phyloP scores from a whole-genome alignment of 2,329 filamentous ascomycete species.

The Aspergillus neoniger region DNA sequence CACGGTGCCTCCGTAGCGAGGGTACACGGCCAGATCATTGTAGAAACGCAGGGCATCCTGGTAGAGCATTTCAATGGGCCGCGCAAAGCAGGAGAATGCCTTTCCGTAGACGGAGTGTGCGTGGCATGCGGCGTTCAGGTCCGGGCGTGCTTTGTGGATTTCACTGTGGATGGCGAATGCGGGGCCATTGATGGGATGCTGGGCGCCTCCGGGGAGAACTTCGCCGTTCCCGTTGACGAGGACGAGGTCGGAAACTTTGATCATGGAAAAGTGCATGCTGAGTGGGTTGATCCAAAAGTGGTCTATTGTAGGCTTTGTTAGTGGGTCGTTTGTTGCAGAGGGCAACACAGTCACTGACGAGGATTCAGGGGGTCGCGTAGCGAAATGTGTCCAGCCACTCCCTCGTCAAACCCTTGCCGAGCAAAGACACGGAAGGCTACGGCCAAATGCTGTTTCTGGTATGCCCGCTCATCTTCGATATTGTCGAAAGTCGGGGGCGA shows the following conservation, averaged over 20 bases:
- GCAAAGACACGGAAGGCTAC: constrained; percentile 40
- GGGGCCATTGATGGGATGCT: constrained; percentile 46
- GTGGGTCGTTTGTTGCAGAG: constrained; percentile 13
- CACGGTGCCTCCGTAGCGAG: constrained; percentile 40
- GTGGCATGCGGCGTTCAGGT: constrained; percentile 51
- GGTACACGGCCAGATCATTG: constrained; percentile 40
- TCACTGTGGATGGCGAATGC: constrained; percentile 52
- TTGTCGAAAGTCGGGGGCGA: constrained; percentile 12
- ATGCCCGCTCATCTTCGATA: constrained; percentile 45
- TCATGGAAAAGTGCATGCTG: constrained; percentile 46
- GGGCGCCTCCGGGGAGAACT: constrained; percentile 45
- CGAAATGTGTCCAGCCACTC: constrained; percentile 47
- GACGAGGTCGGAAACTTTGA: constrained; percentile 48
- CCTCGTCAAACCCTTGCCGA: constrained; percentile 19
- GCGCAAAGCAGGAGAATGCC: constrained; percentile 47
- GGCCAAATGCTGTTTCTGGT: constrained; percentile 48
- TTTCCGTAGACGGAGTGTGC: constrained; percentile 50
- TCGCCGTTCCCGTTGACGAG: constrained; percentile 48
- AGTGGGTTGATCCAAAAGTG: constrained; percentile 15
- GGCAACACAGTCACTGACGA: constrained; percentile 36
- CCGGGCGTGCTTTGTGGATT: constrained; percentile 57
- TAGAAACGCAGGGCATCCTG: constrained; percentile 63
- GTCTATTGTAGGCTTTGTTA: background rate
- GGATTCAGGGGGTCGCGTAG: constrained; percentile 41
- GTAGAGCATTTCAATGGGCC: constrained; percentile 47